A percentile compares a stretch with the other conserved stretches of the same genome.
Evolutionary conservation across 2,329 filamentous ascomycete genomes (phyloP).

Genomic region (Sporothrix humicola): DNA sequence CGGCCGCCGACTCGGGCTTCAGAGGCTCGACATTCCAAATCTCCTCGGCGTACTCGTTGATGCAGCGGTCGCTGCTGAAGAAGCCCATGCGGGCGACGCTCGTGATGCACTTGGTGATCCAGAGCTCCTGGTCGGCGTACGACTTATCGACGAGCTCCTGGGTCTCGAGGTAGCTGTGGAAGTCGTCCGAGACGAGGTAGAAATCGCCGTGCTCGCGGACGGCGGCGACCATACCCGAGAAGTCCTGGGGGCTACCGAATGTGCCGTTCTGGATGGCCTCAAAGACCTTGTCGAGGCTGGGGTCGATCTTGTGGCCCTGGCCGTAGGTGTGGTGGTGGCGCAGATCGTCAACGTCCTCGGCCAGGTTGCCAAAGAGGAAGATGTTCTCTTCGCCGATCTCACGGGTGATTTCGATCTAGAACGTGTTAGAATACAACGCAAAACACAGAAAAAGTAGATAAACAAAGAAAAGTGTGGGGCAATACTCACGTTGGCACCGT

Average conservation of each 20-base stretch:
- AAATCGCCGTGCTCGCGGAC: constrained; percentile 95
- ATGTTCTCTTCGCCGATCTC: constrained; percentile 97
- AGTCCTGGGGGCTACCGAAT: constrained; percentile 80
- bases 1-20: constrained; percentile 48
- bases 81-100: constrained; percentile 95
- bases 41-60: constrained; percentile 93
- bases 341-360: constrained; percentile 95
- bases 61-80: constrained; percentile 93
- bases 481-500: constrained; percentile 81
- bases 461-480: constrained; percentile 47
- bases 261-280: constrained; percentile 76
- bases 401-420: constrained; percentile 91
- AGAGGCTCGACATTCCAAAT: constrained; percentile 97
- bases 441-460: not conserved
- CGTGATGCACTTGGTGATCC: constrained; percentile 87
- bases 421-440: not conserved
- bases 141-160: constrained; percentile 89
- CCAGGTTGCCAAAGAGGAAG: constrained; percentile 95
- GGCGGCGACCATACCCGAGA: constrained; percentile 80
- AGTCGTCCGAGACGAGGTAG: constrained; percentile 97
- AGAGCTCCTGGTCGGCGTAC: constrained; percentile 89
- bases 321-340: constrained; percentile 89
- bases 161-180: constrained; percentile 91
- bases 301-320: constrained; percentile 74
- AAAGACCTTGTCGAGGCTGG: constrained; percentile 80